Conservation (phyloP, 2,329 filamentous ascomycete genomes). For the Fusarium brachygibbosum region DNA sequence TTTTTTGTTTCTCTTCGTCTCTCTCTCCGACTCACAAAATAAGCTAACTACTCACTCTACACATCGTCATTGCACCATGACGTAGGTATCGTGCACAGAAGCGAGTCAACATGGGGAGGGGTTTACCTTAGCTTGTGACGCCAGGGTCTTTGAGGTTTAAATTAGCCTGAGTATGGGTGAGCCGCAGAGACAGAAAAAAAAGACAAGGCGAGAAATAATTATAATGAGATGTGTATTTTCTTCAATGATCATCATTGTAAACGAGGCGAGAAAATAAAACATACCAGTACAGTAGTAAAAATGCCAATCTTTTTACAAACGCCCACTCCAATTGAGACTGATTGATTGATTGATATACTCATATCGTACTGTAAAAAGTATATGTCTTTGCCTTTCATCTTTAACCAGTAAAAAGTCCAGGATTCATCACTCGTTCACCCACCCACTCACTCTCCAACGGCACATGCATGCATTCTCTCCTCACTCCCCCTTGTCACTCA, state of each 20-base stretch:
- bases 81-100: conserved; percentile 19
- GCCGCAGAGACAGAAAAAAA: conserved; percentile 16
- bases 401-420: conserved; percentile 31
- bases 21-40: not conserved
- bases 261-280: not conserved
- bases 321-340: conserved; percentile 9
- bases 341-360: conserved; percentile 11
- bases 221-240: not conserved
- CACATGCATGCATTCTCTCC: conserved; percentile 14
- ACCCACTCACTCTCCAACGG: conserved; percentile 18
- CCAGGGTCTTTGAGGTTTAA: conserved; percentile 20
- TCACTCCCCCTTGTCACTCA: not conserved
- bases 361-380: conserved; percentile 45
- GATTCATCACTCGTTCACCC: conserved; percentile 27
- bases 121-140: conserved; percentile 20
- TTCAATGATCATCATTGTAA: not conserved
- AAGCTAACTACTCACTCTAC: too few species aligned
- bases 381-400: conserved; percentile 39
- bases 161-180: conserved; percentile 13
- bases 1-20: not conserved
- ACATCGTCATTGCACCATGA: conserved; percentile 37
- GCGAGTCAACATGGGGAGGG: conserved; percentile 13
- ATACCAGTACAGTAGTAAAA: not conserved
- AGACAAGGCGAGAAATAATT: not conserved
- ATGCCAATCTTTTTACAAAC: too few species aligned